phyloP scores from a whole-genome alignment of 177 flowering plant genomes.

The Tripterygium wilfordii region DNA sequence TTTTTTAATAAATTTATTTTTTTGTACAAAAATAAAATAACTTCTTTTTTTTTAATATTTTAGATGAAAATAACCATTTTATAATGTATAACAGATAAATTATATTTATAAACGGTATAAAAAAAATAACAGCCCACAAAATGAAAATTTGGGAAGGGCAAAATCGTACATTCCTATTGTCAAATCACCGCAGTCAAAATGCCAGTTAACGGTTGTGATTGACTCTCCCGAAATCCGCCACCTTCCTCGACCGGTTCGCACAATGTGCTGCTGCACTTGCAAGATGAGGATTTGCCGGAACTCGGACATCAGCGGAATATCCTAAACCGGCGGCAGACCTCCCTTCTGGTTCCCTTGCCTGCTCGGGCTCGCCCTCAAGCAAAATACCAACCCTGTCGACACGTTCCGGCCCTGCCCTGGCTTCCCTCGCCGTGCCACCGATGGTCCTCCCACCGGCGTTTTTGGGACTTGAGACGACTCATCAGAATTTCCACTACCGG shows the following conservation, averaged over 20 bases:
- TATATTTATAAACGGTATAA: no score
- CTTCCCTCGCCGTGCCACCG: constrained; percentile 16
- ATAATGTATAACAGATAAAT: no score
- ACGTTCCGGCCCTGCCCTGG: constrained; percentile 19
- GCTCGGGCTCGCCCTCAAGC: constrained; percentile 71
- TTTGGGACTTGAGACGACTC: constrained; percentile 30
- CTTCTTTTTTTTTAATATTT: no score
- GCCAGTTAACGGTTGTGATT: constrained; percentile 32
- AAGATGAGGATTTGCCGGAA: constrained; percentile 36
- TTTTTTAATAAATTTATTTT: no score
- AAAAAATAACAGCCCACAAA: no score
- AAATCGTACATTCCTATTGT: constrained; percentile 10
- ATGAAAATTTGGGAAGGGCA: constrained; percentile 10
- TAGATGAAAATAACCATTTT: no score
- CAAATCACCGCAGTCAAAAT: constrained; percentile 5
- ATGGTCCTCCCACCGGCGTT: constrained; percentile 20
- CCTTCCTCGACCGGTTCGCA: constrained; percentile 81
- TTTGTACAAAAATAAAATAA: no score
- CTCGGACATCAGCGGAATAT: constrained; percentile 47
- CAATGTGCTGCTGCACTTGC: no score
- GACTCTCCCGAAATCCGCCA: constrained; percentile 80
- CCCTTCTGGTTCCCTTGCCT: constrained; percentile 45
- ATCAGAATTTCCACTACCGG: constrained; percentile 40
- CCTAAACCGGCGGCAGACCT: constrained; percentile 25
- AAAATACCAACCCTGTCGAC: constrained; percentile 49